Percentiles rank a stretch among this genome's conserved stretches.
phyloP scores from a whole-genome alignment of 2,329 filamentous ascomycete species.

The Alternaria angustiovoidea region DNA sequence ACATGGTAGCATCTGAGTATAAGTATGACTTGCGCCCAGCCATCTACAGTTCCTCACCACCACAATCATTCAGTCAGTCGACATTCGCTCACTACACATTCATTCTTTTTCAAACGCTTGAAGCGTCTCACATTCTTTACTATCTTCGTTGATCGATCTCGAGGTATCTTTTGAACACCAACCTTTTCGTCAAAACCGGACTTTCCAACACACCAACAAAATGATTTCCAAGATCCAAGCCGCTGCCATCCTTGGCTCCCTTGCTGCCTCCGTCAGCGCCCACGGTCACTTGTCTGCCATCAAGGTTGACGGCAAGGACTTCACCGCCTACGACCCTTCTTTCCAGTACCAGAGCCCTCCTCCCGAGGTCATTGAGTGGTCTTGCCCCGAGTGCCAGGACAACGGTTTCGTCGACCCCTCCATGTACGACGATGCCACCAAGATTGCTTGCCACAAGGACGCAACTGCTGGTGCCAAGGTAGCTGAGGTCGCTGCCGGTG shows the following conservation, averaged over 20 bases:
- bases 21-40: slow-evolving; percentile 16
- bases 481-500: slow-evolving; percentile 66
- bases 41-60: slow-evolving; percentile 4
- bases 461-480: slow-evolving; percentile 61
- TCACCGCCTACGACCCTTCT: slow-evolving; percentile 53
- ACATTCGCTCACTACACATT: slow-evolving; percentile 25
- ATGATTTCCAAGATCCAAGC: slow-evolving; percentile 45
- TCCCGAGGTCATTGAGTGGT: slow-evolving; percentile 62
- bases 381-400: slow-evolving; percentile 58
- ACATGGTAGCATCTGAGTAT: slow-evolving; percentile 20
- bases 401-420: slow-evolving; percentile 62
- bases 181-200: slow-evolving; percentile 14
- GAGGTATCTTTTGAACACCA: slow-evolving; percentile 28
- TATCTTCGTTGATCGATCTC: slow-evolving; percentile 39
- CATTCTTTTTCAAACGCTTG: slow-evolving; percentile 39
- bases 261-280: slow-evolving; percentile 52
- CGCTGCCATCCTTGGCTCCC: slow-evolving; percentile 41
- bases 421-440: slow-evolving; percentile 54
- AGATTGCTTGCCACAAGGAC: slow-evolving; percentile 69
- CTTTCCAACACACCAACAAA: slow-evolving; percentile 13
- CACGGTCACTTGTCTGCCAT: slow-evolving; percentile 56
- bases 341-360: slow-evolving; percentile 48
- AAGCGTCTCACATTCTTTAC: slow-evolving; percentile 36
- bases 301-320: slow-evolving; percentile 57
- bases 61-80: slow-evolving; percentile 15